Evolutionary conservation across 176 grass and related monocot species (phyloP).

Genomic region (Oryza glumipatula): DNA sequence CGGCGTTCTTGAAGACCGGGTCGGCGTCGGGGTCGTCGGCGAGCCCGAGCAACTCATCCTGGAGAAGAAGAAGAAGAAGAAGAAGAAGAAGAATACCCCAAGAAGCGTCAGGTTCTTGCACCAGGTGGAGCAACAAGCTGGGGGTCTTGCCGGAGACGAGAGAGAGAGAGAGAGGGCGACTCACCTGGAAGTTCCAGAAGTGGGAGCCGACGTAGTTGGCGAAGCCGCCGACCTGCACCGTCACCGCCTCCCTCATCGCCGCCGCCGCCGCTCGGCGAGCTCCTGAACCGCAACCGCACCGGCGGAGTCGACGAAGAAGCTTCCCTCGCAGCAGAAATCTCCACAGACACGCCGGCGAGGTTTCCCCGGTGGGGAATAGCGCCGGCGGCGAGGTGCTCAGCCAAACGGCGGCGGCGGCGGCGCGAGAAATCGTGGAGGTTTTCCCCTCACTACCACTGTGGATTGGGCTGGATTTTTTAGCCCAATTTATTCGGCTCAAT

Average conservation of each 20-base stretch:
- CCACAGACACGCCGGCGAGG: not conserved
- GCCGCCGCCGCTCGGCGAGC: not conserved
- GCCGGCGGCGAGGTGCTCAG: not conserved
- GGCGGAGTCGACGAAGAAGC: not conserved
- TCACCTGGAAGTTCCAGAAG: conserved; percentile 68
- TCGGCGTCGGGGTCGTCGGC: conserved; percentile 62
- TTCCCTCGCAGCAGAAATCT: not conserved
- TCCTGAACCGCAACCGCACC: not conserved
- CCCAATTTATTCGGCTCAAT: too few species aligned
- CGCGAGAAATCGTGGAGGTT: not conserved
- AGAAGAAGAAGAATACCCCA: not conserved
- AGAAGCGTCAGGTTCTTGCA: not conserved
- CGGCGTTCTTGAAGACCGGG: conserved; percentile 53
- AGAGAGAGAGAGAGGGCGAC: not conserved
- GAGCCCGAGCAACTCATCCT: conserved; percentile 96
- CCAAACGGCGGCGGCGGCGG: not conserved
- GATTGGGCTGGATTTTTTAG: too few species aligned
- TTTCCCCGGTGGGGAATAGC: not conserved
- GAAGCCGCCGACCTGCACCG: conserved; percentile 58
- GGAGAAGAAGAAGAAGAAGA: not conserved
- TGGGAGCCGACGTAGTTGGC: conserved; percentile 59
- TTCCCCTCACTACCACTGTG: not conserved
- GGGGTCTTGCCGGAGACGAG: not conserved
- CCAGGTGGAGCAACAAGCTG: too few species aligned
- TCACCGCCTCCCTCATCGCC: conserved; percentile 58